Percentiles rank a stretch among this genome's conserved stretches.
These are phyloP conservation scores for Actinomortierella wolfii DNA, from an alignment of 371 early-diverging fungal genomes.

Conservation along the genomic window DNA sequence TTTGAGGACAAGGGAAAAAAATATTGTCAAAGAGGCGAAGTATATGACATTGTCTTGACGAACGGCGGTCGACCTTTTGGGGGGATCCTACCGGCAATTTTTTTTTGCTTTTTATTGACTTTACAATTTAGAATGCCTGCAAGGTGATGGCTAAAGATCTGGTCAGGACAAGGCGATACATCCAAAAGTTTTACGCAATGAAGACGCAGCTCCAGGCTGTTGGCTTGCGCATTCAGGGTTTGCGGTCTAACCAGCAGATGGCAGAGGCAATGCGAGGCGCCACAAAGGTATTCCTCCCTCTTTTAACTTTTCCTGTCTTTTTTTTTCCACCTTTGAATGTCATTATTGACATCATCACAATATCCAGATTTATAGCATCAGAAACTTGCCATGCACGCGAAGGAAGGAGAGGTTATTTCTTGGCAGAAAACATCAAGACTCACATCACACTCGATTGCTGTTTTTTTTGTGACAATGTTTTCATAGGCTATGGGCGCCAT, in stretches of 20 bases:
- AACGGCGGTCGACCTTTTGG: neutral
- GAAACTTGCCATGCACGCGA: no score
- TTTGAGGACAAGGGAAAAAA: neutral
- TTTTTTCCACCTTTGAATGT: slow-evolving; percentile 1
- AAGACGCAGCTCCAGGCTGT: slow-evolving; percentile 94
- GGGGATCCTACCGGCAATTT: neutral
- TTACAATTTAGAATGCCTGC: slow-evolving; percentile 70
- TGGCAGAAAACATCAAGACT: no score
- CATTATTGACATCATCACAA: no score
- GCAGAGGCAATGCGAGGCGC: slow-evolving; percentile 95
- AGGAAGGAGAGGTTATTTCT: no score
- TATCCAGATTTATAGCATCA: no score
- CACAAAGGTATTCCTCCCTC: slow-evolving; percentile 59
- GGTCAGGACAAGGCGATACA: slow-evolving; percentile 89
- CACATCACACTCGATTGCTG: no score
- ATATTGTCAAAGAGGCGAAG: no score
- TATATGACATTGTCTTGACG: neutral
- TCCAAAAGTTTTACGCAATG: slow-evolving; percentile 97
- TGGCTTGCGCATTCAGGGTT: slow-evolving; percentile 89
- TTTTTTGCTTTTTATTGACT: slow-evolving; percentile 3
- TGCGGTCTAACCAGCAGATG: slow-evolving; percentile 95
- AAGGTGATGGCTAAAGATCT: slow-evolving; percentile 98
- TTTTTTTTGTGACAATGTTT: no score
- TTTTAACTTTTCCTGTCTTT: slow-evolving; percentile 3
- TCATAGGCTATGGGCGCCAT: slow-evolving; percentile 90